Evolutionary conservation across 768 basidiomycete species (phyloP), one percentile per base, ranked within the genome.

Genomic region (Tulasnella sp.): DNA sequence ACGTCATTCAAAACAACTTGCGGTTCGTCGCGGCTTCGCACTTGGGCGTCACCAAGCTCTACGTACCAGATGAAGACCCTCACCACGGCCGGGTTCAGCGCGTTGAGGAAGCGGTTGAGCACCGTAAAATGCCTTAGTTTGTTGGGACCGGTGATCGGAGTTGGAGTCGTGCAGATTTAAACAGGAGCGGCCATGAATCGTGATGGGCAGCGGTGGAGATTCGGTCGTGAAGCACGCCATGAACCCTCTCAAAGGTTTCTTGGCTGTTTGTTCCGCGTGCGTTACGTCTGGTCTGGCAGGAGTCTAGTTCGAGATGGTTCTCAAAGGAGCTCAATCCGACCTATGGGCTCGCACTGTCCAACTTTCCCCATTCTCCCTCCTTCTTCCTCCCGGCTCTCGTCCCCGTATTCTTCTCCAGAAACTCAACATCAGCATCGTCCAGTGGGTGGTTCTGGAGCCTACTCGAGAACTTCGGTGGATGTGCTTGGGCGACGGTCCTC

Each of bases 1-100:
- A 97, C 82, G 93, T 95, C 81, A 89, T 96, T 77, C 94, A 98
- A 86, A 97, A 97, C 85, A 94, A 94, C 85, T 86, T 99, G 39
- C 96, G 97, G 83, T 98, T 94, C 83, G 91, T 96, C 73, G 96
- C 96, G 38, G 94, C 93, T 5, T 91, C 93, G 58, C 97, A 99
- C 83, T 86, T 99, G 77, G 91, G 94, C 79, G 95, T 93, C 22
- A 95, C 96, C 29, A 97, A 95, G 19, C 98, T 99, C 84, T 96
- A 93, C 91, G 58, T 96, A 96, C 83, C 95, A 97, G 83, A 97
- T 97, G 95, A 97, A 97, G 83, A 95, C 96, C 81, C 89, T 97
- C 79, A 96, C 95, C 45, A 97, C 95, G 25, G 95, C 94, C 19
- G 92, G 87, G 54, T 96, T 96, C 83, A 94, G 93, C 25, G 94